Percentiles rank a stretch among this genome's conserved stretches.
Conservation (phyloP, 2,329 filamentous ascomycete species). For the Proliferodiscus dingleyae region DNA sequence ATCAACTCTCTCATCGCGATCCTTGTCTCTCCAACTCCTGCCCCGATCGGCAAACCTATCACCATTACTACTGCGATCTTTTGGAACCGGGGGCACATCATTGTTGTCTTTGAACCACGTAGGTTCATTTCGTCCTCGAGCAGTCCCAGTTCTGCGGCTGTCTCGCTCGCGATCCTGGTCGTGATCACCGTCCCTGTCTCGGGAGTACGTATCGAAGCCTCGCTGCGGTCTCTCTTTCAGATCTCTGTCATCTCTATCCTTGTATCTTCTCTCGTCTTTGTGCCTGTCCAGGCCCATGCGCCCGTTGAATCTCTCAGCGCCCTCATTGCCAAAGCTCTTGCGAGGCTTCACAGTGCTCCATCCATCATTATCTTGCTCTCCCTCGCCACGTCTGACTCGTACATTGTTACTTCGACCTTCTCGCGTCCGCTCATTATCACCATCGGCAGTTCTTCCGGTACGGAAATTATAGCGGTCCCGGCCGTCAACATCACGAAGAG, state of each 20-base stretch:
- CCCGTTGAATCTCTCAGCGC: conserved; percentile 65
- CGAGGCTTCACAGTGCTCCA: conserved; percentile 72
- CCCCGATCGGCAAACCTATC: conserved; percentile 30
- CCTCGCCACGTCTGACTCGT: conserved; percentile 47
- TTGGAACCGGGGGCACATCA: conserved; percentile 25
- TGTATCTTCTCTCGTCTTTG: conserved; percentile 35
- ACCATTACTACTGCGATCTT: conserved; percentile 31
- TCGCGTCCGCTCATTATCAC: conserved; percentile 47
- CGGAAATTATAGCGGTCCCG: conserved; percentile 59
- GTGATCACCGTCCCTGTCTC: conserved; percentile 46
- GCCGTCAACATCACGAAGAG: conserved; percentile 47
- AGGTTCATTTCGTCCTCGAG: conserved; percentile 61
- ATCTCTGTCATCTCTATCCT: conserved; percentile 54
- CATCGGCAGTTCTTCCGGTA: conserved; percentile 41
- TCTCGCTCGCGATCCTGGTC: conserved; percentile 46
- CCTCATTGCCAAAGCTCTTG: conserved; percentile 68
- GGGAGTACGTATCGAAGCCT: conserved; percentile 45
- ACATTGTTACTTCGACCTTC: conserved; percentile 43
- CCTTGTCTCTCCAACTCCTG: conserved; percentile 38
- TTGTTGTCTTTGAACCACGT: conserved; percentile 63
- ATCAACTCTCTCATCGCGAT: conserved; percentile 31
- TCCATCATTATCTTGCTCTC: conserved; percentile 61
- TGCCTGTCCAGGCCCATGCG: conserved; percentile 53
- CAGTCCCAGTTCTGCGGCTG: conserved; percentile 58
- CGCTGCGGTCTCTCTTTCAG: conserved; percentile 43